These are phyloP conservation scores for Chrysoporthe austroafricana DNA, from an alignment of 2,329 filamentous ascomycete species.

Conservation along the genomic window DNA sequence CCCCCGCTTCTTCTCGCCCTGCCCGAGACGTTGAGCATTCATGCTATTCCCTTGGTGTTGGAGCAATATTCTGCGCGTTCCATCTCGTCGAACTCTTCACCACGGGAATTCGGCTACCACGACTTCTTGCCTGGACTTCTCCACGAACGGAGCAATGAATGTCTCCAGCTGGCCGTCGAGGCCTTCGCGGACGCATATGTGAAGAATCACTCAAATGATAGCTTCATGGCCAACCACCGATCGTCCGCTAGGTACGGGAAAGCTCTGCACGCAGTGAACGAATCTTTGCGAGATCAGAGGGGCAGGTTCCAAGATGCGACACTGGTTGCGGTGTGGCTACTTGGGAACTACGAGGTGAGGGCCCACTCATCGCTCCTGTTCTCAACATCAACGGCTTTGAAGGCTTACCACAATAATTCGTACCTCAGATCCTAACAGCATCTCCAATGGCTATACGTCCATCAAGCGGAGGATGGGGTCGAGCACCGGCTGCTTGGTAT, in stretches of 20 bases:
- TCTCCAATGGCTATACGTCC: neutral
- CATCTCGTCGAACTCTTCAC: neutral
- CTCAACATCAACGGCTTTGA: neutral
- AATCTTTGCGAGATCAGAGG: neutral
- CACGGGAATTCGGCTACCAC: neutral
- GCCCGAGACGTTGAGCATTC: neutral
- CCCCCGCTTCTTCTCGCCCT: neutral
- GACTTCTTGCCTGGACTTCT: neutral
- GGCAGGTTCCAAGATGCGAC: neutral
- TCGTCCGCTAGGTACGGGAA: neutral
- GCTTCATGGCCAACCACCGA: neutral
- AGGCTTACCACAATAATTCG: neutral
- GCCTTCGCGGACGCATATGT: neutral
- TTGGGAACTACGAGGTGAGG: slow-evolving; percentile 10
- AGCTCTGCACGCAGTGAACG: slow-evolving; percentile 3
- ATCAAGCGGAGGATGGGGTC: neutral
- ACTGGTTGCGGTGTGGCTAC: slow-evolving; percentile 9
- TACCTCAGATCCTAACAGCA: neutral
- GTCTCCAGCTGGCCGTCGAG: slow-evolving; percentile 11
- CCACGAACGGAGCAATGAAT: neutral
- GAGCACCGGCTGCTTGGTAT: slow-evolving; percentile 3
- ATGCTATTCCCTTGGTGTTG: neutral
- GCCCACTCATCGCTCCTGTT: neutral
- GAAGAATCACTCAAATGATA: neutral
- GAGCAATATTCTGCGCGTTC: slow-evolving; percentile 6